A percentile compares a stretch with the other conserved stretches of the same genome.
These are phyloP conservation scores for Thermothelomyces thermophilus DNA, from an alignment of 2,329 filamentous ascomycete genomes.

Conservation along the genomic window DNA sequence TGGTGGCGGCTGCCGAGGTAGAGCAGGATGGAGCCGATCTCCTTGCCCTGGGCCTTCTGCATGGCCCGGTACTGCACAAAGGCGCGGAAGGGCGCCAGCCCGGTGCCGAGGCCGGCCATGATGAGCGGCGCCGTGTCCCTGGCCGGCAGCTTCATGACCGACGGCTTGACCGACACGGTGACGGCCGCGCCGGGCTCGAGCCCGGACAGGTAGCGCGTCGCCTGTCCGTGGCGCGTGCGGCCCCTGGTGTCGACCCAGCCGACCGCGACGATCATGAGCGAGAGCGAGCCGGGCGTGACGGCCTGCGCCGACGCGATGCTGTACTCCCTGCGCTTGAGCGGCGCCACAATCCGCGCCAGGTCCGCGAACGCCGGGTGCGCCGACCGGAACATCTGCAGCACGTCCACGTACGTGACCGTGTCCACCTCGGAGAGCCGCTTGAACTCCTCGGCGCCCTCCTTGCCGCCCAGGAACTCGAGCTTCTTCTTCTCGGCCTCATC, in stretches of 20 bases:
- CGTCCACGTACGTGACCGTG: constrained; percentile 82
- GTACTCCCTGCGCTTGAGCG: constrained; percentile 95
- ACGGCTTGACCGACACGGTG: constrained; percentile 93
- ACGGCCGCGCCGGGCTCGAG: constrained; percentile 71
- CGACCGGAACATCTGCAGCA: constrained; percentile 83
- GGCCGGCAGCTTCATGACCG: constrained; percentile 95
- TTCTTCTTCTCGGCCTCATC: constrained; percentile 77
- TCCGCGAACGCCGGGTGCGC: constrained; percentile 86
- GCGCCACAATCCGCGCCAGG: constrained; percentile 76
- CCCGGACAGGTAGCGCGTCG: constrained; percentile 78
- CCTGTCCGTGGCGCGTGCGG: constrained; percentile 85
- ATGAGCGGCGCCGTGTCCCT: constrained; percentile 88
- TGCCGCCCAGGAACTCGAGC: constrained; percentile 67
- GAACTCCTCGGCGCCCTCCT: constrained; percentile 81
- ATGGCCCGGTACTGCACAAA: constrained; percentile 97
- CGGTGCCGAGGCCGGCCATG: constrained; percentile 98
- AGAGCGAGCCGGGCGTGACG: constrained; percentile 81
- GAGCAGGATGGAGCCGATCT: constrained; percentile 85
- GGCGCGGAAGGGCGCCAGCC: constrained; percentile 96
- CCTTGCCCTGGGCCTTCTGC: constrained; percentile 95
- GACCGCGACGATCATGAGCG: constrained; percentile 95
- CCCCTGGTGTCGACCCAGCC: constrained; percentile 87
- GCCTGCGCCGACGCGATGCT: constrained; percentile 98
- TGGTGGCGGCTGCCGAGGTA: constrained; percentile 98
- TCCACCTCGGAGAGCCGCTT: constrained; percentile 89